Conservation (phyloP, 202 grass and related monocot species). For the Carex sylvatica region DNA sequence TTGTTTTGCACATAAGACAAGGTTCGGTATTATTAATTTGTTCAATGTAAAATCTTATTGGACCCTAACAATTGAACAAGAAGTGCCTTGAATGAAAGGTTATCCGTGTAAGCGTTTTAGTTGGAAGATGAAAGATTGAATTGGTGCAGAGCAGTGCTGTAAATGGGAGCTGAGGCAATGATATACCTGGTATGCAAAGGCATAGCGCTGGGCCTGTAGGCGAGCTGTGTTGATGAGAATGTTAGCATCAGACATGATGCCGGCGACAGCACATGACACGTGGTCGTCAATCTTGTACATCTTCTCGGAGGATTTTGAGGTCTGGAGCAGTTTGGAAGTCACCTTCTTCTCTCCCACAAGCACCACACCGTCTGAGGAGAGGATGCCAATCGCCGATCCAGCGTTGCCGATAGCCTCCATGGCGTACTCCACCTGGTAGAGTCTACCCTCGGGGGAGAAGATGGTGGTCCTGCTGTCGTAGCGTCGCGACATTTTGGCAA, state of each 20-base stretch:
- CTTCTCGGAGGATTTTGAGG: conserved; percentile 90
- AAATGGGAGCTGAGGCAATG: neutral
- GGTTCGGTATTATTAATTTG: neutral
- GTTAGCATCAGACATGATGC: conserved; percentile 99
- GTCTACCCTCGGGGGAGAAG: conserved; percentile 93
- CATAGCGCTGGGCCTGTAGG: conserved; percentile 93
- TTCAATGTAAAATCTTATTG: neutral
- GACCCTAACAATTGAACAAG: neutral
- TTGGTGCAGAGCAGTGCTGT: neutral
- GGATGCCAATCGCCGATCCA: conserved; percentile 79
- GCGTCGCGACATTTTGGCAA: conserved; percentile 57
- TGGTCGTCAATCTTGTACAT: conserved; percentile 99
- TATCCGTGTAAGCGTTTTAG: neutral
- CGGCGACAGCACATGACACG: conserved; percentile 83
- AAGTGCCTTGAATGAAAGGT: neutral
- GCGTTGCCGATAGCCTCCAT: conserved; percentile 99
- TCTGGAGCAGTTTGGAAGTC: conserved; percentile 94
- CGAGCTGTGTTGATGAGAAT: conserved; percentile 97
- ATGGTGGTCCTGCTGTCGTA: conserved; percentile 98
- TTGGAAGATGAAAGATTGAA: neutral
- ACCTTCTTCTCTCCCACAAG: conserved; percentile 99
- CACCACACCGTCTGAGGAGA: conserved; percentile 66
- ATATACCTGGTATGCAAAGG: conserved; percentile 63
- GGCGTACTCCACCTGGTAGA: conserved; percentile 99
- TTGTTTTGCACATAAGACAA: neutral